Evolutionary conservation across 768 basidiomycete genomes (phyloP), one percentile per base, ranked within the genome.

Genomic region (Ramaria sp.): DNA sequence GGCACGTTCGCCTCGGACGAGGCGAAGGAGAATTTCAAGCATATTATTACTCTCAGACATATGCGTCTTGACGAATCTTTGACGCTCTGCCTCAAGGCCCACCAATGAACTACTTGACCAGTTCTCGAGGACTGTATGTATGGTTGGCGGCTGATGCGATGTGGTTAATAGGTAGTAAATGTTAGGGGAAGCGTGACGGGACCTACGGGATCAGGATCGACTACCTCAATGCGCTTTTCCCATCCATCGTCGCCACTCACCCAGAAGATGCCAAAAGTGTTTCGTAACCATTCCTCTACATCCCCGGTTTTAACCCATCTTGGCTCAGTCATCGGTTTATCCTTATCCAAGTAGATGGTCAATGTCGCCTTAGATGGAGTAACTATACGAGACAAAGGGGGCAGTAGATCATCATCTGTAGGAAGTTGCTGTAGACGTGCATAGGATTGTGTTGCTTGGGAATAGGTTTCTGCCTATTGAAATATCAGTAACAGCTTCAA

Each of bases 231-330:
- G 70, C 94, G 95, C 71, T 86, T 91, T 70, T 88, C 87, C 96
- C 96, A 99, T 9, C 88, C 87, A 61, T 86, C 86, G 22, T 54
- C 57, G 5, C 85, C 86, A 27, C 86, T 79, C 47, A 86, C 84
- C 86, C 86, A 89, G 65, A 89, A 88, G 84, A 88, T 88, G 2
- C 88, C 89, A 68, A 91, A 88, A 77, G 90, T 89, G 63, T 80
- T 88, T 68, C 82, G 82, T 63, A 91, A 72, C 94, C 94, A 98
- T 39, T 93, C 92, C 63, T 95, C 91, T 22, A 94, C 81, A 66
- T 94, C 89, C 31, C 95, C 95, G 7, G 87, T 86, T 69, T 92
- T 91, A 38, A 92, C 91, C 96, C 95, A 99, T 68, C 91, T 88
- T 7, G 96, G 92, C 68, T 97, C 93, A 15, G 92, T 93, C 34